Conservation (phyloP, 345 rosid species). For the Raphanus sativus region DNA sequence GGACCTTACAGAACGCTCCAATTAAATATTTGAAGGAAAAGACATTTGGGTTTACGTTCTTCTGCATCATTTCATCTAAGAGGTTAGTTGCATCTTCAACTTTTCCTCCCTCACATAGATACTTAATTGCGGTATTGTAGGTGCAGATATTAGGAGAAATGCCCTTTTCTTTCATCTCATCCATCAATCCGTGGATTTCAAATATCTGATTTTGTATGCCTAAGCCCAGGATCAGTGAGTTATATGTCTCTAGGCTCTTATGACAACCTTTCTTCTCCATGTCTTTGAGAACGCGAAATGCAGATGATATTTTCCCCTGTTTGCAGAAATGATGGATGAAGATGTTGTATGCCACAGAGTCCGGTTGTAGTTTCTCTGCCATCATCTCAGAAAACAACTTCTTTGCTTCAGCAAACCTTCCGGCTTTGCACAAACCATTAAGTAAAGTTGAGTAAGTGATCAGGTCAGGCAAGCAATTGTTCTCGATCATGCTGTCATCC, state of each 20-base stretch:
- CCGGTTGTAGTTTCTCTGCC: conserved; percentile 71
- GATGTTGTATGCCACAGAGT: conserved; percentile 65
- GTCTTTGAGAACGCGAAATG: conserved; percentile 91
- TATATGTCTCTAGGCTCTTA: conserved; percentile 80
- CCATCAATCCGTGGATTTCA: conserved; percentile 86
- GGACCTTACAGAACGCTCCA: conserved; percentile 69
- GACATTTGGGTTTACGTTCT: conserved; percentile 68
- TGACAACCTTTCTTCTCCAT: conserved; percentile 90
- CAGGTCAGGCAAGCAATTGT: conserved; percentile 74
- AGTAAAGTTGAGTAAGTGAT: conserved; percentile 77
- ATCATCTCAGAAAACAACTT: conserved; percentile 74
- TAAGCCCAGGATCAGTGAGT: conserved; percentile 77
- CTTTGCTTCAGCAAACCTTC: conserved; percentile 83
- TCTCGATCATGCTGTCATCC: conserved; percentile 56
- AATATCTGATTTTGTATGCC: conserved; percentile 79
- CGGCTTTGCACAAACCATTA: conserved; percentile 74
- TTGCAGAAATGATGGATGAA: conserved; percentile 79
- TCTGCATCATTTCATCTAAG: conserved; percentile 84
- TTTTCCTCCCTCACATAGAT: conserved; percentile 79
- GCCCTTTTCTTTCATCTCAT: conserved; percentile 95
- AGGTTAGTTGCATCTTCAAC: conserved; percentile 71
- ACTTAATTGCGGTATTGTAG: conserved; percentile 69
- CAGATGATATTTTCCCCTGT: conserved; percentile 86
- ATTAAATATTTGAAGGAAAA: conserved; percentile 69
- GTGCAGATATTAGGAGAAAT: conserved; percentile 76